Base-by-base conservation (phyloP, 2,329 filamentous ascomycete species). In the Gremmenia infestans region DNA sequence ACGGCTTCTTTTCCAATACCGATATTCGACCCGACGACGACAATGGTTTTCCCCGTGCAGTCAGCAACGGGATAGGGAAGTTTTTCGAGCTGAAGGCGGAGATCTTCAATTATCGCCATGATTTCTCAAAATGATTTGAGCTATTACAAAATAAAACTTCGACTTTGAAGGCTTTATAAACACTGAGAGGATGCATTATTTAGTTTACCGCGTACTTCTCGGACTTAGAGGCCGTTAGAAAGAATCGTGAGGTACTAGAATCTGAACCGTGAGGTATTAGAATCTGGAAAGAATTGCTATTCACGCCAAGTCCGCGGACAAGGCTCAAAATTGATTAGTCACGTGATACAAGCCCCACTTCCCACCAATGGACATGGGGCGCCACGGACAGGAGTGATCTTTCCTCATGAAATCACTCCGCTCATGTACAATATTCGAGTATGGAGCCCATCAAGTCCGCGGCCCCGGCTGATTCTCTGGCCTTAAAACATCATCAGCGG, bases 1-100 rank as follows among this genome's bases (percentile, higher is more conserved):
- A 70, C 68, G 0, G 74, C 68, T 58, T 75, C 75, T 0, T 73
- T 64, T 1, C 75, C 75, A 0, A 78, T 64, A 1, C 76, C 76
- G 4, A 66, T 66, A 54, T 75, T 78, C 45, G 74, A 68, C n/a
- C 75, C 76, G 3, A 59, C 58, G 14, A 60, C 40, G 35, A 62
- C 22, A 11, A 47, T 28, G 12, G 19, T 47, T 11, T 28, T 15
- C 11, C 23, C 23, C 15, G 32, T 22, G 32, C 19, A 48, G 23
- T 48, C 45, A 12, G 22, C 11, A 8, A n/a, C 23, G 6, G 45
- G 45, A 25, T 48, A 48, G 15, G 45, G 45, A 17, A 48, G 45
- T 32, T 48, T 48, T 32, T 22, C 45, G 22, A 25, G 8, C 22
- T 48, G 45, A 6, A 40, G 37, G 37, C 14, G 14, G n/a, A 40